Base-by-base conservation (phyloP, 2,329 filamentous ascomycete species). In the Pseudocercospora macadamiae region DNA sequence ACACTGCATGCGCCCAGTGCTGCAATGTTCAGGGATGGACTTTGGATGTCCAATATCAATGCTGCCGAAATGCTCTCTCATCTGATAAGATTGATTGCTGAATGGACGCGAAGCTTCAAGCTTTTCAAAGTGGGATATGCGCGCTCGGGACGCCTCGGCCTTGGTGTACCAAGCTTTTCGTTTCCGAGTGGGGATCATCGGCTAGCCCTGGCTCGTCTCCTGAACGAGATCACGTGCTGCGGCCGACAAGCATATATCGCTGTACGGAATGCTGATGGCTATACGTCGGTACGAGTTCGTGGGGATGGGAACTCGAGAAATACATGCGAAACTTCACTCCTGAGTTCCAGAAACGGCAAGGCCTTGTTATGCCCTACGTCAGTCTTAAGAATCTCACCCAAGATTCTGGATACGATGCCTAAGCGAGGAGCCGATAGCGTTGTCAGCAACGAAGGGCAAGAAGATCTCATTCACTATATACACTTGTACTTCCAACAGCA, bases 11-110 rank as follows among this genome's bases (percentile, higher is more conserved):
- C 52, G 28, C 23, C 39, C 16, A 14, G 23, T 36, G 52, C 42
- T 47, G 37, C 52, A 12, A n/a, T n/a, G 4, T 42, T 32, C 37
- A 21, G 44, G 39, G 36, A 25, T 23, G 37, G 14, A 25, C 7
- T 23, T n/a, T 19, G 39, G 37, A 16, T n/a, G 19, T 51, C 36
- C 42, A 44, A 36, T 44, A 49, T 48, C 54, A 32, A 57, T 26
- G 14, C 19, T 26, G 47, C 45, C 54, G 36, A 39, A 30, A 44
- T 30, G 54, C 45, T 42, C 39, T 37, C 54, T 51, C 54, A 59
- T 59, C 56, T 59, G 44, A 59, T 59, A 59, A 59, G 56, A 54
- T 59, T 34, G 34, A 30, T 42, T 37, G 28, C 21, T 59, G 30
- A 55, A 37, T 55, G 25, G 56, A 19, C 42, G 51, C 56, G 25